Percentiles rank a stretch among this genome's conserved stretches.
phyloP scores from a whole-genome alignment of 345 rosid species.

The Pistacia integerrima region DNA sequence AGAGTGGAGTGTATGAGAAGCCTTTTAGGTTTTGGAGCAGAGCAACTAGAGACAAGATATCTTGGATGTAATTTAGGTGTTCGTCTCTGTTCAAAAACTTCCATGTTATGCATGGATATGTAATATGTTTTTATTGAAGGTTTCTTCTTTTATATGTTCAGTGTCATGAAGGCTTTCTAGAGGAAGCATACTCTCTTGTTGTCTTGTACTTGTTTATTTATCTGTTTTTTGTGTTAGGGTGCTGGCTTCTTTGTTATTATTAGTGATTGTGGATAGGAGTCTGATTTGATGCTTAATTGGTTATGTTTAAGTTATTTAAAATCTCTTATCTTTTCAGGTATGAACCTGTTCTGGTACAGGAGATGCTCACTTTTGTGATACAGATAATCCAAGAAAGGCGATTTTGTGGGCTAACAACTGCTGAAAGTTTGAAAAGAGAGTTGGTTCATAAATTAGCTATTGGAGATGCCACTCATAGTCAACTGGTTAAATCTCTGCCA shows the following conservation, averaged over 20 bases:
- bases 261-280: slow-evolving; percentile 1
- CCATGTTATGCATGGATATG: background rate
- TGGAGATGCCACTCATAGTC: slow-evolving; percentile 96
- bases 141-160: too few relatives aligned
- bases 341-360: slow-evolving; percentile 78
- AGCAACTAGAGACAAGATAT: background rate
- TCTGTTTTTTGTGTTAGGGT: background rate
- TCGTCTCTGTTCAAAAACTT: background rate
- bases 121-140: too few relatives aligned
- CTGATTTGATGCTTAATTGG: background rate
- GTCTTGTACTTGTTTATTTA: background rate
- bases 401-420: slow-evolving; percentile 70
- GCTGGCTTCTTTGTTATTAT: slow-evolving; percentile 9
- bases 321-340: slow-evolving; percentile 52
- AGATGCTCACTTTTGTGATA: slow-evolving; percentile 84
- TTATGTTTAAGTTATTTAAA: slow-evolving; percentile 13
- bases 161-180: background rate
- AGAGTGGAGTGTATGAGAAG: background rate
- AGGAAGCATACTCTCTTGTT: background rate
- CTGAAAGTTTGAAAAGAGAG: slow-evolving; percentile 88
- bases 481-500: slow-evolving; percentile 78
- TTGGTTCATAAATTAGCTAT: slow-evolving; percentile 78
- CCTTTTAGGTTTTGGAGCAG: background rate
- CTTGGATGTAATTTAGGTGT: background rate
- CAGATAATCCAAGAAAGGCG: slow-evolving; percentile 93